These are phyloP conservation scores for Claviceps sp. DNA, from an alignment of 2,329 filamentous ascomycete genomes.

Conservation along the genomic window DNA sequence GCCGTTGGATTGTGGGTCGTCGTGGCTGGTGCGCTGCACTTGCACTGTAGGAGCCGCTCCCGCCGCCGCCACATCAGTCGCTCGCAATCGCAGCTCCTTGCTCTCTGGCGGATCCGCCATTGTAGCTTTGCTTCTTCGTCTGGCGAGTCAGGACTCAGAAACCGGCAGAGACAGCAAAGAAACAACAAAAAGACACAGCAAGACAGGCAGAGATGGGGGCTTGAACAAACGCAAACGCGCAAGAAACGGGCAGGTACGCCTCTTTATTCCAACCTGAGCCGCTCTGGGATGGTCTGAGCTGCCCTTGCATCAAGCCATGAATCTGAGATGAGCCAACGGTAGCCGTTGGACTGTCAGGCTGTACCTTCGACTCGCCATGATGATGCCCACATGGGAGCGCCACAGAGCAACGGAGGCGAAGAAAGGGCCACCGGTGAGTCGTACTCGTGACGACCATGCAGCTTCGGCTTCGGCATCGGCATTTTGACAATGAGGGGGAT, in stretches of 20 bases:
- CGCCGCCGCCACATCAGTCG: slow-evolving; percentile 16
- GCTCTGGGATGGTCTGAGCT: background rate
- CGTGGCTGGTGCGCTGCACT: background rate
- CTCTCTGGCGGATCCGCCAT: slow-evolving; percentile 18
- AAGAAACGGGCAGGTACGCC: background rate
- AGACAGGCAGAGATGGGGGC: background rate
- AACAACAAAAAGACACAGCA: background rate
- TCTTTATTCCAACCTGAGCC: background rate
- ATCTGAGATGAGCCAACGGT: background rate
- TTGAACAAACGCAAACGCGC: background rate
- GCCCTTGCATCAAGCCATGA: background rate
- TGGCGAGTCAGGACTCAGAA: background rate
- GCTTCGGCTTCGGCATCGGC: too few species aligned
- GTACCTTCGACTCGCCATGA: background rate
- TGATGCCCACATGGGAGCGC: background rate
- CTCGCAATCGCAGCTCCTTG: slow-evolving; percentile 13
- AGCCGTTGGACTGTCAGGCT: background rate
- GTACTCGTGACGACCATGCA: too few species aligned
- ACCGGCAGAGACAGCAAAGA: background rate
- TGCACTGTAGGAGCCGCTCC: background rate
- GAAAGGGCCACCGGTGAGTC: too few species aligned
- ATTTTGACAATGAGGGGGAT: too few species aligned
- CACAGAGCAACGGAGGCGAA: background rate
- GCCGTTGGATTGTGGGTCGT: background rate
- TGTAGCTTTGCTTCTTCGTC: background rate